Evolutionary conservation across 202 grass and related monocot species (phyloP).

Genomic region (Zoysia matrella): DNA sequence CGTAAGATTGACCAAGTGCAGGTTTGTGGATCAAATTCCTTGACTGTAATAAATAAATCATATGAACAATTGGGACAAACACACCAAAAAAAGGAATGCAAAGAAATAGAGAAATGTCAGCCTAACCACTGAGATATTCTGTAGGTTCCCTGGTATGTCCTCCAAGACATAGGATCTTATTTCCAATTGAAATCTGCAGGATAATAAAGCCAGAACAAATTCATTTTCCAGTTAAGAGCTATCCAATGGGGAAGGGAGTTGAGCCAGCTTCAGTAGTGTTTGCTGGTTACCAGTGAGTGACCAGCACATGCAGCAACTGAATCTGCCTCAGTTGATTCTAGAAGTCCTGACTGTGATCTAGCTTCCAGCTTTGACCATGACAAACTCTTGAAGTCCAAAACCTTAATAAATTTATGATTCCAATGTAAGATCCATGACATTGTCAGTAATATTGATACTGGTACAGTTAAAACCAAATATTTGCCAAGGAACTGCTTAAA

Average conservation of each 20-base stretch:
- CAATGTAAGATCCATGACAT: conserved; percentile 5
- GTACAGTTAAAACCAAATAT: not conserved
- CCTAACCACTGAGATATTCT: conserved; percentile 58
- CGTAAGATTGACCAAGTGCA: conserved; percentile 63
- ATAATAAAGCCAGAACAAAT: conserved; percentile 33
- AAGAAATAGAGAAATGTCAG: conserved; percentile 15
- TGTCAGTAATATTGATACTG: not conserved
- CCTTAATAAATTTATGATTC: conserved; percentile 35
- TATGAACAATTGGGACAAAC: conserved; percentile 1
- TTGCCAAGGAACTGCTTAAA: not conserved
- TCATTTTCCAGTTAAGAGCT: conserved; percentile 23
- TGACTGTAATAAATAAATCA: conserved; percentile 48
- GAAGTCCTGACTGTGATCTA: conserved; percentile 39
- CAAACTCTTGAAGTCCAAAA: conserved; percentile 58
- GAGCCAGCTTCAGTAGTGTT: not conserved
- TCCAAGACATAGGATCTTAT: conserved; percentile 57
- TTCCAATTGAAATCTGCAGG: conserved; percentile 54
- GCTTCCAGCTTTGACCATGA: conserved; percentile 61
- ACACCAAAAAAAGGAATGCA: not conserved
- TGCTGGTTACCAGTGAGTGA: conserved; percentile 58
- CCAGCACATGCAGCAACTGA: conserved; percentile 55
- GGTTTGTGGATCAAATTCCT: conserved; percentile 67
- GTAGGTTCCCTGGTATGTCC: conserved; percentile 52
- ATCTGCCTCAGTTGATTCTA: conserved; percentile 39
- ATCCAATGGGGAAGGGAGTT: not conserved